Conservation (phyloP, 2,329 filamentous ascomycete genomes). For the Scedosporium apiospermum region DNA sequence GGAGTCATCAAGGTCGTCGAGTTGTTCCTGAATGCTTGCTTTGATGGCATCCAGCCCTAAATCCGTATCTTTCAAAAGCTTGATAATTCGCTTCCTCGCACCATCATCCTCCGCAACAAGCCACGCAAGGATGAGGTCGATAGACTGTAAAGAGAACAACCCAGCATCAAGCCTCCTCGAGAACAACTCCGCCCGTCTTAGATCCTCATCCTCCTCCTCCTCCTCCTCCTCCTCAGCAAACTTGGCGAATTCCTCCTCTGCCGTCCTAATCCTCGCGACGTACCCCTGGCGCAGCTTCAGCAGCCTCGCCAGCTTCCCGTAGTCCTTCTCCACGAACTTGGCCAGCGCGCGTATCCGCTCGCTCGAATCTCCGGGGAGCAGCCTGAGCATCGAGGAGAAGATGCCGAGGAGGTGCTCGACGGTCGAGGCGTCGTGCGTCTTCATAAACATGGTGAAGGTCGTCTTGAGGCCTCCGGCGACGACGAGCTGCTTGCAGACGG, state of each 20-base stretch:
- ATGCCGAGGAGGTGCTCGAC: conserved; percentile 78
- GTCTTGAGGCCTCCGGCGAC: conserved; percentile 79
- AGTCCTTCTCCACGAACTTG: conserved; percentile 93
- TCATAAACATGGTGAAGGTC: conserved; percentile 81
- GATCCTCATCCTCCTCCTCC: conserved; percentile 39
- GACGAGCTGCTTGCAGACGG: conserved; percentile 67
- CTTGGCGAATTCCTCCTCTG: conserved; percentile 36
- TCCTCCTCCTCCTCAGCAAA: conserved; percentile 20
- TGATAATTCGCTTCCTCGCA: conserved; percentile 54
- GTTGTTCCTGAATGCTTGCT: conserved; percentile 55
- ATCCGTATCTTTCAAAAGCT: conserved; percentile 57
- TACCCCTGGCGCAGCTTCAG: conserved; percentile 65
- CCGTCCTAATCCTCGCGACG: conserved; percentile 50
- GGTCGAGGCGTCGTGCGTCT: conserved; percentile 59
- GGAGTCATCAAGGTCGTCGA: conserved; percentile 26
- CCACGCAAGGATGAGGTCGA: conserved; percentile 85
- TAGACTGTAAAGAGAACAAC: conserved; percentile 69
- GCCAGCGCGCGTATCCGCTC: conserved; percentile 75
- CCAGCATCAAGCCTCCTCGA: conserved; percentile 73
- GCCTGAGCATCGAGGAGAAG: conserved; percentile 71
- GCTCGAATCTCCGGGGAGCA: conserved; percentile 67
- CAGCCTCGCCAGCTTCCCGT: conserved; percentile 71
- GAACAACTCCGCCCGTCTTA: conserved; percentile 54
- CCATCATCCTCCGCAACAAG: conserved; percentile 80
- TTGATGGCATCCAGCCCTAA: conserved; percentile 55